A percentile compares a stretch with the other conserved stretches of the same genome.
Conservation (phyloP, 192 early-diverging fungal species). For the Linnemannia hyalina region DNA sequence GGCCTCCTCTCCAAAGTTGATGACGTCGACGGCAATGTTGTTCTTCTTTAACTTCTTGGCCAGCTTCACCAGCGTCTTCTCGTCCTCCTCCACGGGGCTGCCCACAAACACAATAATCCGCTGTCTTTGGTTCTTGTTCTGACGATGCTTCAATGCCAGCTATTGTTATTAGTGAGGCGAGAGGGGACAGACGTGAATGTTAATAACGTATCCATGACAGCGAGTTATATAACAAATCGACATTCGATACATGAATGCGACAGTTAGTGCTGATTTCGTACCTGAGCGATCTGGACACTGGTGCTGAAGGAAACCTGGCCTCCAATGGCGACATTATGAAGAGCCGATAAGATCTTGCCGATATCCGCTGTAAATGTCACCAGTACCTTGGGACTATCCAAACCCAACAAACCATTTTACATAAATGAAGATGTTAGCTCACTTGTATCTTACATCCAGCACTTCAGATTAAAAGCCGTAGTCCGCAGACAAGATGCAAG, state of each 20-base stretch:
- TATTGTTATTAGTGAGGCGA: conserved; percentile 16
- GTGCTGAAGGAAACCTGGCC: conserved; percentile 83
- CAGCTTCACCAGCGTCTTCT: conserved; percentile 86
- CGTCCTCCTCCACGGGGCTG: conserved; percentile 88
- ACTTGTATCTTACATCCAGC: not conserved
- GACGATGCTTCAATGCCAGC: conserved; percentile 96
- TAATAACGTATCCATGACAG: not conserved
- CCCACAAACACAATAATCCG: conserved; percentile 95
- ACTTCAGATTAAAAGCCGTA: not conserved
- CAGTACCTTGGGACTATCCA: conserved; percentile 86
- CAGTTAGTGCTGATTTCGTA: conserved; percentile 19
- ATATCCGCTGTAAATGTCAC: conserved; percentile 92
- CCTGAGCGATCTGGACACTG: conserved; percentile 97
- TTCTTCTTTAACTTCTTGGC: conserved; percentile 99
- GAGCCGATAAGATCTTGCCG: conserved; percentile 89
- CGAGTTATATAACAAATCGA: not conserved
- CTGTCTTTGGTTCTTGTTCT: conserved; percentile 96
- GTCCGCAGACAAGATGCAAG: not conserved
- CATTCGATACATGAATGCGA: not conserved
- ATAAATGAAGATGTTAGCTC: not conserved
- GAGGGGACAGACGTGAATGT: not conserved
- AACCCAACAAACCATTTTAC: not conserved
- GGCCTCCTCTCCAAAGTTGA: conserved; percentile 95
- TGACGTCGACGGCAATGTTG: conserved; percentile 93
- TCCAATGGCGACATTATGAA: conserved; percentile 84